Conservation (phyloP, 1,284 basidiomycete genomes). For the Puccinia novopanici region DNA sequence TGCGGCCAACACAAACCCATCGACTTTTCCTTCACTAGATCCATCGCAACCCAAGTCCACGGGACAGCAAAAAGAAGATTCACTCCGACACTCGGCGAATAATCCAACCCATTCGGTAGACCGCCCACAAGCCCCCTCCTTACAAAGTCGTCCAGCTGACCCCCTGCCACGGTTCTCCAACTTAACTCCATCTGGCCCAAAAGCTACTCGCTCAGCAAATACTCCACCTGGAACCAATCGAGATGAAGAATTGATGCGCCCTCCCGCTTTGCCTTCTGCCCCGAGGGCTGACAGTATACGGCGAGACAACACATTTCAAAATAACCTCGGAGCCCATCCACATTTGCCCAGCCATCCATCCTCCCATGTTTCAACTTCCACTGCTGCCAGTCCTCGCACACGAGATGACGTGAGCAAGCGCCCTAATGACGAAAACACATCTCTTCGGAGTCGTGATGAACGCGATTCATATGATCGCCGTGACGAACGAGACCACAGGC, state of each 20-base stretch:
- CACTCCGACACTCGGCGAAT: slow-evolving; percentile 11
- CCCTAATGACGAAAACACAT: background rate
- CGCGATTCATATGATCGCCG: slow-evolving; percentile 35
- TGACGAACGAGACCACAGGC: slow-evolving; percentile 51
- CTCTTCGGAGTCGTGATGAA: slow-evolving; percentile 38
- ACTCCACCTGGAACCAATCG: slow-evolving; percentile 14
- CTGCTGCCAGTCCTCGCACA: slow-evolving; percentile 23
- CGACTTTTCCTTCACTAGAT: background rate
- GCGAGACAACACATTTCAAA: slow-evolving; percentile 17
- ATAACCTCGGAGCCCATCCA: background rate
- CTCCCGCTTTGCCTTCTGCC: slow-evolving; percentile 38
- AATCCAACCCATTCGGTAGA: slow-evolving; percentile 8
- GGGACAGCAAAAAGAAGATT: background rate
- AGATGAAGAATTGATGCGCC: slow-evolving; percentile 34
- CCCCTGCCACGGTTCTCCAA: background rate
- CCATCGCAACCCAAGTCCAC: background rate
- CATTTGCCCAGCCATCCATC: slow-evolving; percentile 29
- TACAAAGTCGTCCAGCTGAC: slow-evolving; percentile 4
- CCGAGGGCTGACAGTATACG: slow-evolving; percentile 37
- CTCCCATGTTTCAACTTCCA: slow-evolving; percentile 19
- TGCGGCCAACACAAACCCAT: background rate
- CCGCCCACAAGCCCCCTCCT: slow-evolving; percentile 19
- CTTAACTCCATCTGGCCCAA: slow-evolving; percentile 20
- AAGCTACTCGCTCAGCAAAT: slow-evolving; percentile 15
- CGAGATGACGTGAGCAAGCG: slow-evolving; percentile 20